These are phyloP conservation scores for Russula vinacea DNA, from an alignment of 768 basidiomycete genomes.

Conservation along the genomic window DNA sequence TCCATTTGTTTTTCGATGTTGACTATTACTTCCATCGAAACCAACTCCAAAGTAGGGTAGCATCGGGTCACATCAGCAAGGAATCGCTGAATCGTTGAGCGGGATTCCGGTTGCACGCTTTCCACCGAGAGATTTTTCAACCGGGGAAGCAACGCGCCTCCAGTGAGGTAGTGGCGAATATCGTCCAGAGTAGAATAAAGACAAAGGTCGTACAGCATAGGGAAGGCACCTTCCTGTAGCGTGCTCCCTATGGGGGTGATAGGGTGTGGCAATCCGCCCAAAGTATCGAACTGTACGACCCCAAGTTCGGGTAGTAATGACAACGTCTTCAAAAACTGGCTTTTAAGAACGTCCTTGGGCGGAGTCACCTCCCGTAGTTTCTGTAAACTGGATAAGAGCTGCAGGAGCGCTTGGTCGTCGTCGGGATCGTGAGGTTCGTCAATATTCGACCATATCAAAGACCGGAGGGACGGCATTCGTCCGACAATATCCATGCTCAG, in stretches of 20 bases:
- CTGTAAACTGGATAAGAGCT: slow-evolving; percentile 16
- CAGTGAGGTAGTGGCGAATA: slow-evolving; percentile 25
- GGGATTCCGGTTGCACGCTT: slow-evolving; percentile 13
- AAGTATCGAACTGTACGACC: slow-evolving; percentile 22
- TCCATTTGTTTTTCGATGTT: slow-evolving; percentile 3
- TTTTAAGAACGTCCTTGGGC: slow-evolving; percentile 19
- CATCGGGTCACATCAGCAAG: slow-evolving; percentile 19
- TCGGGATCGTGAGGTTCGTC: background rate
- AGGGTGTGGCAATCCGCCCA: background rate
- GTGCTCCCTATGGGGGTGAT: background rate
- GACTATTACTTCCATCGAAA: slow-evolving; percentile 26
- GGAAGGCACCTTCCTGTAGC: slow-evolving; percentile 24
- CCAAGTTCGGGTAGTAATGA: slow-evolving; percentile 23
- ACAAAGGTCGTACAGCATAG: slow-evolving; percentile 24
- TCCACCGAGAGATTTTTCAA: slow-evolving; percentile 23
- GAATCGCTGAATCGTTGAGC: slow-evolving; percentile 16
- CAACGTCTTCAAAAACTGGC: slow-evolving; percentile 12
- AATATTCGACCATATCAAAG: slow-evolving; percentile 7
- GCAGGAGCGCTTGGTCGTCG: slow-evolving; percentile 1
- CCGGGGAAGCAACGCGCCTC: slow-evolving; percentile 21
- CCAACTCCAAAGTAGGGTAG: slow-evolving; percentile 22
- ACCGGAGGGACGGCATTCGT: slow-evolving; percentile 27
- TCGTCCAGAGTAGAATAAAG: slow-evolving; percentile 25
- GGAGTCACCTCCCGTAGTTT: slow-evolving; percentile 18
- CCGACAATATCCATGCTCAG: slow-evolving; percentile 17